Base-by-base conservation (phyloP, 768 basidiomycete genomes). In the Mycena filopes region DNA sequence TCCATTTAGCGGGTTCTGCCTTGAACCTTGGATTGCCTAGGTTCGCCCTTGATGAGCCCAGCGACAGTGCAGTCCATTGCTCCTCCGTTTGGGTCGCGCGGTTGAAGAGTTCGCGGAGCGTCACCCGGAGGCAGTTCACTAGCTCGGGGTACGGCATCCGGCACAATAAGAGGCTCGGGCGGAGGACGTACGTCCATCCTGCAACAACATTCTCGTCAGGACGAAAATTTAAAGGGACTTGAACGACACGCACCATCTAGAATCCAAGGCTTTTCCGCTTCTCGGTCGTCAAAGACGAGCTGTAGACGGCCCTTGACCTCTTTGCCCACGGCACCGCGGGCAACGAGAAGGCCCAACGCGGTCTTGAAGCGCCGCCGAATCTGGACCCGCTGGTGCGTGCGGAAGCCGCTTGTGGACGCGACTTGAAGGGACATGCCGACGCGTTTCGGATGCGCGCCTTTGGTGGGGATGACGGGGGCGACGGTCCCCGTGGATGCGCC, bases 161-260 rank as follows among this genome's bases (percentile, higher is more conserved):
- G 65, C 83, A 82, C 1, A 85, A 60, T 40, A 77, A 75, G 3
- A 79, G 70, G 0, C 72, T 77, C 11, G 81, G 81, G 20, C 68
- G 74, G 56, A 83, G 79, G 38, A 82, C 67, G 58, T 87, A 87
- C 43, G 83, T 77, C 86, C 86, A 87, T n/a, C 81, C 86, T 86
- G 25, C 26, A 7, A 45, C 16, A 43, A 40, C 31, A 10, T 49
- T 28, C n/a, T n/a, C n/a, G n/a, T n/a, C 26, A 21, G 43, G 25
- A 13, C 5, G 8, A 5, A 20, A 20, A 1, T 29, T 18, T 45
- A 62, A 26, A 56, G 3, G 40, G 25, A 28, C 2, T 13, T 4
- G 28, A 36, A 56, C 23, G 29, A 47, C n/a, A 63, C 71, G 29
- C 50, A 80, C 81, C 82, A 50, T 75, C 77, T 59, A 78, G 67